phyloP scores from a whole-genome alignment of 768 basidiomycete genomes.

The Termitomyces sp. region DNA sequence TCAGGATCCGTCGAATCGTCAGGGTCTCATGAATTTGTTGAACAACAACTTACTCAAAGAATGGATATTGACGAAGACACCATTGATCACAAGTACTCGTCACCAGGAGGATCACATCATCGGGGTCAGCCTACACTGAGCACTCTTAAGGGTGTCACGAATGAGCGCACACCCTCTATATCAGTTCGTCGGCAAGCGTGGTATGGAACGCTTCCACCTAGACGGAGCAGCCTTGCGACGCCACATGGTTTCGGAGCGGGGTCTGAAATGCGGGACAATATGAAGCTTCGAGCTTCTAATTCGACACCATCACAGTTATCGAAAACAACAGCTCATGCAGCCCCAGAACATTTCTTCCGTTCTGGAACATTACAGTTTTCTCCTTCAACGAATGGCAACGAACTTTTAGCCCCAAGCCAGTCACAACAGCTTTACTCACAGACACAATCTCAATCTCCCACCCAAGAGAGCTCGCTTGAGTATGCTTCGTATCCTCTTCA shows the following conservation, averaged over 20 bases:
- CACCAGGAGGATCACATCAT: not conserved
- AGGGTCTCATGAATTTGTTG: slow-evolving; percentile 40
- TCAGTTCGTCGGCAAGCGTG: slow-evolving; percentile 26
- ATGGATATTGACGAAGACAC: slow-evolving; percentile 16
- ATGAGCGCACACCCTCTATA: slow-evolving; percentile 8
- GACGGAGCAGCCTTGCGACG: slow-evolving; percentile 2
- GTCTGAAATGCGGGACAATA: not conserved
- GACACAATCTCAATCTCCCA: slow-evolving; percentile 18
- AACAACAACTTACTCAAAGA: slow-evolving; percentile 46
- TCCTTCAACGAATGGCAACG: slow-evolving; percentile 4
- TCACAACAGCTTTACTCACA: slow-evolving; percentile 9
- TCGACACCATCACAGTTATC: slow-evolving; percentile 2
- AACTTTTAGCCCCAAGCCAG: not conserved
- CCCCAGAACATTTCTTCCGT: slow-evolving; percentile 14
- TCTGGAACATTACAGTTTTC: slow-evolving; percentile 25
- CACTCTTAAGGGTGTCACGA: not conserved
- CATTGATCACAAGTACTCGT: not conserved
- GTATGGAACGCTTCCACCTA: slow-evolving; percentile 26
- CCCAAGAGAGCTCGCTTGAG: slow-evolving; percentile 16
- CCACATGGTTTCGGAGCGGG: not conserved
- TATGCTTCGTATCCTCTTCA: slow-evolving; percentile 37
- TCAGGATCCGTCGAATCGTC: not conserved
- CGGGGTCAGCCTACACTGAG: not conserved
- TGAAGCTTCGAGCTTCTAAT: not conserved
- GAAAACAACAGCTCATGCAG: not conserved